Percentiles rank a stretch among this genome's conserved stretches.
Evolutionary conservation across 306 rosid genomes (phyloP).

Genomic region (Fragaria ananassa): DNA sequence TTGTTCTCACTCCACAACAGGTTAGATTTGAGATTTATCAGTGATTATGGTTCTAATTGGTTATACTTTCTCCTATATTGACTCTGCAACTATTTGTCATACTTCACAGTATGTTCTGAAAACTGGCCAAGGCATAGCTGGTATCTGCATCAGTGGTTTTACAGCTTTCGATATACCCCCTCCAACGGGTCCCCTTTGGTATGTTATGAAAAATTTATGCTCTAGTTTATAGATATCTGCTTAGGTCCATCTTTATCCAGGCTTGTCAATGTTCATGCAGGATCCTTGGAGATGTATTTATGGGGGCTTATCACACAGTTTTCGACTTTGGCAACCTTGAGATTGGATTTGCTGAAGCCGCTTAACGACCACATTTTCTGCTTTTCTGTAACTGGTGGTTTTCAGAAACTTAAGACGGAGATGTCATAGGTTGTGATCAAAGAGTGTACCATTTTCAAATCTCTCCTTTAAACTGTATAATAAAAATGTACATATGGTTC

Average conservation of each 20-base stretch:
- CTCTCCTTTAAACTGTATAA: background rate
- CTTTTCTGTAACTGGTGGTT: conserved; percentile 3
- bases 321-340: conserved; percentile 66
- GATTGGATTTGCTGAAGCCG: conserved; percentile 73
- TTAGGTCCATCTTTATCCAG: background rate
- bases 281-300: conserved; percentile 87
- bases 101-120: conserved; percentile 65
- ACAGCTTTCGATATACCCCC: conserved; percentile 70
- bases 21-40: conserved; percentile 33
- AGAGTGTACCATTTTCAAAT: background rate
- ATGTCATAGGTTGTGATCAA: background rate
- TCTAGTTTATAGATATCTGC: too few species aligned
- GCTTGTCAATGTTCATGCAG: conserved; percentile 38
- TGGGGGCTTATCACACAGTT: conserved; percentile 80
- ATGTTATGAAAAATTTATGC: conserved; percentile 3
- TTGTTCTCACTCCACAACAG: conserved; percentile 70
- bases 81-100: conserved; percentile 17
- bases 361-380: conserved; percentile 20
- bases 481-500: background rate
- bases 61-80: background rate
- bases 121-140: conserved; percentile 63
- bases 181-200: conserved; percentile 83
- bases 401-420: background rate
- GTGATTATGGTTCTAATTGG: background rate
- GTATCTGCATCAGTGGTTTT: conserved; percentile 77